Evolutionary conservation across 2,329 filamentous ascomycete genomes (phyloP).

Genomic region (Ascochyta rabiei): DNA sequence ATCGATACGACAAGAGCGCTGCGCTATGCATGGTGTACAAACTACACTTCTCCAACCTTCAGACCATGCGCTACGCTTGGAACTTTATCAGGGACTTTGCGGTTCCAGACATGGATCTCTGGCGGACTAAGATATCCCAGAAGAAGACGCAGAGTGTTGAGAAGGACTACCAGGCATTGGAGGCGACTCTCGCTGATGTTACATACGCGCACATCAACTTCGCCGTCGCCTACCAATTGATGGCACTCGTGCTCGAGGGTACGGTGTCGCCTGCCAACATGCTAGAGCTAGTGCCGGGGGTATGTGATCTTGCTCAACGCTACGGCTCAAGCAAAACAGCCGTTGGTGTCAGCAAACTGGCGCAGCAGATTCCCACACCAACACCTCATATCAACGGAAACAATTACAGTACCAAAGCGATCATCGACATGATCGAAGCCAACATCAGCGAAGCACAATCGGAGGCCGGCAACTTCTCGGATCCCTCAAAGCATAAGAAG

Average conservation of each 20-base stretch:
- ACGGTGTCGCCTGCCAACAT: conserved; percentile 26
- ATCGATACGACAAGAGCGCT: conserved; percentile 47
- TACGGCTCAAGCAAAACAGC: conserved; percentile 62
- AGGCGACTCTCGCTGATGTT: not conserved
- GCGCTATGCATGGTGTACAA: conserved; percentile 60
- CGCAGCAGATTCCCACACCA: conserved; percentile 53
- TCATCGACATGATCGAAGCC: conserved; percentile 14
- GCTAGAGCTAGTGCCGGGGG: conserved; percentile 27
- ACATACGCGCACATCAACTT: conserved; percentile 4
- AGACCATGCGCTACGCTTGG: conserved; percentile 41
- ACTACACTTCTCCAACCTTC: conserved; percentile 27
- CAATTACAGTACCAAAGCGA: conserved; percentile 7
- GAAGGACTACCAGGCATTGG: conserved; percentile 52
- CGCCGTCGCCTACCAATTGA: conserved; percentile 31
- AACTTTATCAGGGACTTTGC: conserved; percentile 36
- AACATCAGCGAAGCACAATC: conserved; percentile 13
- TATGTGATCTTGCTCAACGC: conserved; percentile 38
- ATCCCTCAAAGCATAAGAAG: conserved; percentile 48
- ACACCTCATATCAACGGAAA: conserved; percentile 19
- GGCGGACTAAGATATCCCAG: conserved; percentile 44
- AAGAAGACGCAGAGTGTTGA: conserved; percentile 64
- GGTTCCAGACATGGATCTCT: conserved; percentile 22
- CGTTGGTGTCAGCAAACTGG: conserved; percentile 73
- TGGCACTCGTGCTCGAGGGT: conserved; percentile 35
- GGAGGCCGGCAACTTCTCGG: not conserved